Percentiles rank a stretch among this genome's conserved stretches.
phyloP scores from a whole-genome alignment of 257 asterid species.

The Echium plantagineum region DNA sequence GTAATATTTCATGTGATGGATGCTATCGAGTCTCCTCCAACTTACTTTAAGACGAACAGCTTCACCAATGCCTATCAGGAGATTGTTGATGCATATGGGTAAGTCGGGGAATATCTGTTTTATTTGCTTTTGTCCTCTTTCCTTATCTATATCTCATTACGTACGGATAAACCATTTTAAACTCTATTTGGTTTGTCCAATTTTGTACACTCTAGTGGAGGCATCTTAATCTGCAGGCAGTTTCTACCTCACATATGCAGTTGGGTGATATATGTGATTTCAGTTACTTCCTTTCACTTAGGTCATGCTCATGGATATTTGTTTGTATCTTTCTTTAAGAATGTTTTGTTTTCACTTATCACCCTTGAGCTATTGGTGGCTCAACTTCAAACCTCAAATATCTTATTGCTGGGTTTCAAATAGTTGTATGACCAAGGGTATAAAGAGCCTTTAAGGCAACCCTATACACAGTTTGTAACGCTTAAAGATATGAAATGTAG shows the following conservation, averaged over 20 bases:
- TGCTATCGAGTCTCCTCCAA: conserved; percentile 78
- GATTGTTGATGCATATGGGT: conserved; percentile 99
- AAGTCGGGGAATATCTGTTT: conserved; percentile 16
- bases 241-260: no score
- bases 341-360: no score
- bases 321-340: background rate
- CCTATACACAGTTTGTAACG: no score
- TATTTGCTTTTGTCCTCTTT: background rate
- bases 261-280: background rate
- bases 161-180: no score
- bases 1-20: conserved; percentile 90
- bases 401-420: background rate
- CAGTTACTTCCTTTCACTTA: background rate
- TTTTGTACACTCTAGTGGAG: no score
- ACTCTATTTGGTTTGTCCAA: no score
- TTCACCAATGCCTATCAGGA: conserved; percentile 90
- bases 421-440: background rate
- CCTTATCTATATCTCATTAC: background rate
- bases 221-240: no score
- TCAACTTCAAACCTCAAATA: background rate
- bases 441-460: background rate
- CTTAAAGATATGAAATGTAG: background rate
- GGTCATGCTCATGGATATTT: background rate
- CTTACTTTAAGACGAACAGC: conserved; percentile 70
- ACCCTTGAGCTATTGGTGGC: background rate